Percentiles rank a stretch among this genome's conserved stretches.
Evolutionary conservation across 352 stramenopile genomes (phyloP).

Genomic region (Thraustotheca clavata): DNA sequence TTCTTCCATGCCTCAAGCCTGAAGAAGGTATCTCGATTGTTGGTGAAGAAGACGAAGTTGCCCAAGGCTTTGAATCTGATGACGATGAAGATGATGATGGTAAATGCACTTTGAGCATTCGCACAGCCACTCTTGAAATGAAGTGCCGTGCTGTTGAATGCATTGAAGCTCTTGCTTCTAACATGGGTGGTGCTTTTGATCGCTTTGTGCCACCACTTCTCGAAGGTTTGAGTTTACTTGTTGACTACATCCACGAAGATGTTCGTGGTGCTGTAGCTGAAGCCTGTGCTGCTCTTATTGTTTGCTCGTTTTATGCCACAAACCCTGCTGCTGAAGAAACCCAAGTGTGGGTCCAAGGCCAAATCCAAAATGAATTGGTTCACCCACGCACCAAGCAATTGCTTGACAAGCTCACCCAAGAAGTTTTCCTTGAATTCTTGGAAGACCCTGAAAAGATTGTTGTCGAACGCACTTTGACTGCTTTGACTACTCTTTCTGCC

Average conservation of each 20-base stretch:
- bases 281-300: conserved; percentile 65
- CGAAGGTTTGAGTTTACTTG: conserved; percentile 62
- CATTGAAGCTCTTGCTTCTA: conserved; percentile 77
- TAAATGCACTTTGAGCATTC: conserved; percentile 72
- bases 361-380: conserved; percentile 71
- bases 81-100: conserved; percentile 59
- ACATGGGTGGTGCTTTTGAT: conserved; percentile 72
- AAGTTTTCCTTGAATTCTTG: conserved; percentile 34
- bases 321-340: conserved; percentile 52
- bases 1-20: conserved; percentile 62
- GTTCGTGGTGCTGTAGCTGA: conserved; percentile 72
- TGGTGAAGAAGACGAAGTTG: conserved; percentile 57
- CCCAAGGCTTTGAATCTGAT: conserved; percentile 67
- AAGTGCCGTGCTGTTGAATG: conserved; percentile 74
- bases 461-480: conserved; percentile 93
- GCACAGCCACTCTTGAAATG: conserved; percentile 76
- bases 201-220: conserved; percentile 79
- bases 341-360: conserved; percentile 78
- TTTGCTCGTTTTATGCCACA: conserved; percentile 77
- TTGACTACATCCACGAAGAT: conserved; percentile 84
- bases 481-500: conserved; percentile 93
- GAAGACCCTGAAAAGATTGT: conserved; percentile 79
- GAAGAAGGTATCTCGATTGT: conserved; percentile 64
- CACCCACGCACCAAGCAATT: conserved; percentile 71
- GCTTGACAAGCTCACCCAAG: conserved; percentile 51